phyloP scores from a whole-genome alignment of 371 early-diverging fungal species.

The Saksenaea oblongispora region DNA sequence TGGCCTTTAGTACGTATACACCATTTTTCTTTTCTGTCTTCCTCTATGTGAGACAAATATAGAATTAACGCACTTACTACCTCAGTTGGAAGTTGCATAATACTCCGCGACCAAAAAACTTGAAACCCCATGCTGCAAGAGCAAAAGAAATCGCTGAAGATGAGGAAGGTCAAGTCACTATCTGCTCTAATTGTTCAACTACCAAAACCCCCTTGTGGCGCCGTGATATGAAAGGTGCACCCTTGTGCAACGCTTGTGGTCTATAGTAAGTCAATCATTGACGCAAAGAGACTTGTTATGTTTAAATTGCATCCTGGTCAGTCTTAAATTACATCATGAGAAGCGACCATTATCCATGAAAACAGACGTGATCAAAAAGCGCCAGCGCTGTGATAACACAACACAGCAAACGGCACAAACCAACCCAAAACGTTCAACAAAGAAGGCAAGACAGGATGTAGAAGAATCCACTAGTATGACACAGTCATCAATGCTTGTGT shows the following conservation, averaged over 20 bases:
- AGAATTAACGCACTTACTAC: background rate
- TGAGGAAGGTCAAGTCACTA: conserved; percentile 28
- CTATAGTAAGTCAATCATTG: conserved; percentile 65
- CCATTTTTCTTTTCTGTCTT: background rate
- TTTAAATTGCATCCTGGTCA: background rate
- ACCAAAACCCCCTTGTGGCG: conserved; percentile 93
- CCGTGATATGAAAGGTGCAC: conserved; percentile 71
- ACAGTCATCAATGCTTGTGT: conserved; percentile 3
- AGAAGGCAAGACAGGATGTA: background rate
- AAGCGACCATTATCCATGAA: conserved; percentile 67
- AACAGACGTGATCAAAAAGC: conserved; percentile 79
- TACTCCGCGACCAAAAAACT: conserved; percentile 60
- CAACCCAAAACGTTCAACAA: background rate
- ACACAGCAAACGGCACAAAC: background rate
- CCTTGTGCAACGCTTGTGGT: conserved; percentile 94
- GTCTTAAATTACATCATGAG: conserved; percentile 22
- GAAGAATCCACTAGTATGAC: background rate
- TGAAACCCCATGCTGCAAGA: conserved; percentile 19
- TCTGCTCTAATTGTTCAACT: conserved; percentile 84
- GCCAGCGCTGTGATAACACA: conserved; percentile 64
- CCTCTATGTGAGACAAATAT: conserved; percentile 1
- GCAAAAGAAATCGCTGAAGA: conserved; percentile 12
- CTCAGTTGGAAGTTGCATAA: conserved; percentile 72
- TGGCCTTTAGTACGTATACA: conserved; percentile 76
- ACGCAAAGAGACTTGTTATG: background rate